Percentiles rank a stretch among this genome's conserved stretches.
phyloP scores from a whole-genome alignment of 768 basidiomycete species.

The Phallus indusiatus region DNA sequence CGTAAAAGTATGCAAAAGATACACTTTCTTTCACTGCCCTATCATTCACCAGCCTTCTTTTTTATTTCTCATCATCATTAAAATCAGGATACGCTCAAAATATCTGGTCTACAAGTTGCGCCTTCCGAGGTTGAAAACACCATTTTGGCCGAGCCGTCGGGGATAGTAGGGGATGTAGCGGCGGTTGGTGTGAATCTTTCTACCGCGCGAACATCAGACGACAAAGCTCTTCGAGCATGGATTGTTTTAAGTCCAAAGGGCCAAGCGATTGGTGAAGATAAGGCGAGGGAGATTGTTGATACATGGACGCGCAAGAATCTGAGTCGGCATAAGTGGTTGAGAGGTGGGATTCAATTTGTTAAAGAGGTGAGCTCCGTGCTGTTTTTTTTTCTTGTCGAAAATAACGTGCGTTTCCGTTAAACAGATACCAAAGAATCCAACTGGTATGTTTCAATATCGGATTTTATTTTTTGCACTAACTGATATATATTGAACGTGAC shows the following conservation, averaged over 20 bases:
- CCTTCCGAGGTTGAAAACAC: conserved; percentile 72
- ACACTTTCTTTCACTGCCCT: neutral
- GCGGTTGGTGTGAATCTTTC: conserved; percentile 61
- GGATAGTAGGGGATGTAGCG: conserved; percentile 51
- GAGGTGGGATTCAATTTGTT: conserved; percentile 62
- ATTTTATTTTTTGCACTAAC: neutral
- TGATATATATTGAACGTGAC: neutral
- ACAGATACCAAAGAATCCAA: conserved; percentile 5
- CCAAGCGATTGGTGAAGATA: conserved; percentile 28
- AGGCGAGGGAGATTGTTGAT: conserved; percentile 39
- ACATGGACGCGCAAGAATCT: conserved; percentile 52
- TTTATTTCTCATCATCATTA: neutral
- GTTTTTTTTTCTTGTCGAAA: too few species aligned
- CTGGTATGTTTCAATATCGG: neutral
- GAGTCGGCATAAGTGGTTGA: conserved; percentile 68
- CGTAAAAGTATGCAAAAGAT: conserved; percentile 46
- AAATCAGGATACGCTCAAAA: conserved; percentile 63
- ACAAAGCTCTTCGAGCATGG: conserved; percentile 74
- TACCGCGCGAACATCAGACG: conserved; percentile 61
- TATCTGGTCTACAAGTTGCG: conserved; percentile 73
- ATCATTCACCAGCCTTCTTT: neutral
- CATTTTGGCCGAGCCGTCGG: conserved; percentile 50
- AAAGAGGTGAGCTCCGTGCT: conserved; percentile 36
- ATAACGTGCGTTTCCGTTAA: neutral
- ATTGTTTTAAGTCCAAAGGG: conserved; percentile 55